A percentile compares a stretch with the other conserved stretches of the same genome.
Conservation (phyloP, 768 basidiomycete species). For the Austroboletus festivus region DNA sequence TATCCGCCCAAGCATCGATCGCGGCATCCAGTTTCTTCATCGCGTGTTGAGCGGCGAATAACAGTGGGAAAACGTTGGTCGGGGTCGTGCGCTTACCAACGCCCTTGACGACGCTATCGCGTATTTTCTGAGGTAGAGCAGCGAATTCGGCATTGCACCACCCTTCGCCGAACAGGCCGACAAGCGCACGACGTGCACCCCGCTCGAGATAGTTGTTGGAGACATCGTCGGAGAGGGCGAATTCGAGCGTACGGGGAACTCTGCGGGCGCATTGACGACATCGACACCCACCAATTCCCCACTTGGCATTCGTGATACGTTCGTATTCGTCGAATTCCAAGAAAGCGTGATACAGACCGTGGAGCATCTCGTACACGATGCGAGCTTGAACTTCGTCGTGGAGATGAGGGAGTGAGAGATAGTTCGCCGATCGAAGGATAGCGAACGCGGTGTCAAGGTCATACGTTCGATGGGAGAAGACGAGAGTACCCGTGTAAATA, state of each 20-base stretch:
- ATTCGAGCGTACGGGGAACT: conserved; percentile 80
- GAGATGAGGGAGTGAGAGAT: conserved; percentile 72
- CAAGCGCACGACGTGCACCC: conserved; percentile 70
- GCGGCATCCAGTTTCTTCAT: conserved; percentile 49
- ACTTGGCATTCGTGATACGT: conserved; percentile 64
- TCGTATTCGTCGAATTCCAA: conserved; percentile 80
- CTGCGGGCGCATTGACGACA: conserved; percentile 82
- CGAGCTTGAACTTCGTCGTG: conserved; percentile 78
- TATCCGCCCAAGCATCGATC: conserved; percentile 50
- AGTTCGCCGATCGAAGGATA: conserved; percentile 79
- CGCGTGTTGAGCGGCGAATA: conserved; percentile 65
- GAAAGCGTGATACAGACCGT: conserved; percentile 85
- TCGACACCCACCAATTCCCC: conserved; percentile 81
- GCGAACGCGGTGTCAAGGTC: conserved; percentile 91
- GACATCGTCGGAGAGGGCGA: conserved; percentile 74
- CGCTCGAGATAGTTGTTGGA: conserved; percentile 67
- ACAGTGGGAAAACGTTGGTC: conserved; percentile 60
- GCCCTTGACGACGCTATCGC: conserved; percentile 69
- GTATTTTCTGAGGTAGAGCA: conserved; percentile 56
- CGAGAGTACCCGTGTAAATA: conserved; percentile 91
- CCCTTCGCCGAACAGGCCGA: conserved; percentile 82
- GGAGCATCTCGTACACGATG: conserved; percentile 84
- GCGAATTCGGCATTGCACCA: conserved; percentile 88
- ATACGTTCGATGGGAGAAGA: conserved; percentile 89
- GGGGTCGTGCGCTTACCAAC: conserved; percentile 68